Evolutionary conservation across 2,329 filamentous ascomycete species (phyloP).

Genomic region (Xylaria sp.): DNA sequence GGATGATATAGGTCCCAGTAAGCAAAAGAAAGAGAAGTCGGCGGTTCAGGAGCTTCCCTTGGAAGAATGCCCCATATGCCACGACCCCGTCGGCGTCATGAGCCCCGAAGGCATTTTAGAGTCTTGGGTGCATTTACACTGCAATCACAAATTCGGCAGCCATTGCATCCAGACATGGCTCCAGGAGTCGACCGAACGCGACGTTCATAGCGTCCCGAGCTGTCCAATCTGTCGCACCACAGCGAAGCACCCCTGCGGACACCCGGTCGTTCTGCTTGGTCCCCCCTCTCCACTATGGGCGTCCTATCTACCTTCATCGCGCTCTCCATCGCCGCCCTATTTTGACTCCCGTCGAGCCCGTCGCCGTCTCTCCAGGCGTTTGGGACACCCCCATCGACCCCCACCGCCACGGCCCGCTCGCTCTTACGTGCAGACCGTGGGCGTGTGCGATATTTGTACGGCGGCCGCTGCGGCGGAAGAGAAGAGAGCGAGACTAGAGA

Average conservation of each 20-base stretch:
- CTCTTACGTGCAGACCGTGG: constrained; percentile 34
- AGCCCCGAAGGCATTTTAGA: constrained; percentile 48
- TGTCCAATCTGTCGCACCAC: constrained; percentile 50
- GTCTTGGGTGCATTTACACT: constrained; percentile 49
- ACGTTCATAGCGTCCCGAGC: constrained; percentile 40
- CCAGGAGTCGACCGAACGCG: constrained; percentile 42
- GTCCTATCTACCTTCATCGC: constrained; percentile 15
- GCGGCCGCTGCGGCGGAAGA: constrained; percentile 35
- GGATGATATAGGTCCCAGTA: constrained; percentile 11
- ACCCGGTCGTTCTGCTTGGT: constrained; percentile 32
- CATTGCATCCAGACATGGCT: constrained; percentile 53
- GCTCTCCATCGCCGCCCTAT: background rate
- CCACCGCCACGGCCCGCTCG: background rate
- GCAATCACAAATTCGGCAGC: constrained; percentile 51
- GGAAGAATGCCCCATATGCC: constrained; percentile 51
- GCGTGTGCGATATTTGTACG: constrained; percentile 37
- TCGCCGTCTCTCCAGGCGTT: constrained; percentile 22
- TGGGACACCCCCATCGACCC: constrained; percentile 14
- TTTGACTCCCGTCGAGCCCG: constrained; percentile 5
- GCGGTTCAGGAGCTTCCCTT: constrained; percentile 16
- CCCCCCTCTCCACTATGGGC: constrained; percentile 2
- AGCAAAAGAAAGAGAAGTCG: constrained; percentile 23
- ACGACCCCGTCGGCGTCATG: constrained; percentile 46
- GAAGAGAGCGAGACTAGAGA: constrained; percentile 18
- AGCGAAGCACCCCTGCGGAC: constrained; percentile 42